Percentiles rank a stretch among this genome's conserved stretches.
phyloP scores from a whole-genome alignment of 2,329 filamentous ascomycete species.

The Sodiomyces alkalinus region DNA sequence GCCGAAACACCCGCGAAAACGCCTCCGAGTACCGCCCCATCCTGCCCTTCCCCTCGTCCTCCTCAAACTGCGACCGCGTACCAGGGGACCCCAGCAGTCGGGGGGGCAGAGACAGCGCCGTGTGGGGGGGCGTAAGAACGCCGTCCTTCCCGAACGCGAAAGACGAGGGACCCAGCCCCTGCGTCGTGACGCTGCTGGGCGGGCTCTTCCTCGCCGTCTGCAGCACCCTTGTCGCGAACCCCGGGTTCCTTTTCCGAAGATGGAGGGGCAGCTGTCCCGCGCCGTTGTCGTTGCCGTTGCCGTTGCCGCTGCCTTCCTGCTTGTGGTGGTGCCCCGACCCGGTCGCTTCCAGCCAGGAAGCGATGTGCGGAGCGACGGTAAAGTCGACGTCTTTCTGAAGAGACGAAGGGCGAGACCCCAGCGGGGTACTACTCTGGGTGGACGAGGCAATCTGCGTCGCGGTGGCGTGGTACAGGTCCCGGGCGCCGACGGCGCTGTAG shows the following conservation, averaged over 20 bases:
- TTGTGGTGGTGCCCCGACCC: too few relatives aligned
- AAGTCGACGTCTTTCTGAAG: constrained; percentile 5
- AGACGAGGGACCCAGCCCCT: not conserved
- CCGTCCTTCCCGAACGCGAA: not conserved
- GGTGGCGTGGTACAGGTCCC: constrained; percentile 13
- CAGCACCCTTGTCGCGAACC: constrained; percentile 6
- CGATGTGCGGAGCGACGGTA: too few relatives aligned
- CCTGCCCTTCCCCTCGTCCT: not conserved
- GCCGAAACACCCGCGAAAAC: constrained; percentile 5
- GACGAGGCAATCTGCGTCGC: constrained; percentile 10
- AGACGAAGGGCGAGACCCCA: too few relatives aligned
- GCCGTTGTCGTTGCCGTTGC: too few relatives aligned
- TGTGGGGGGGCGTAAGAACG: too few relatives aligned
- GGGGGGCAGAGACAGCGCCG: too few relatives aligned
- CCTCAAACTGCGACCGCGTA: not conserved
- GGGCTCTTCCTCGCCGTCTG: constrained; percentile 6
- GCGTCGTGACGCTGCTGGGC: constrained; percentile 5
- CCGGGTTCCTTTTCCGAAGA: constrained; percentile 4
- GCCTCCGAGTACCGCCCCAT: constrained; percentile 6
- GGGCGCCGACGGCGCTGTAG: constrained; percentile 6
- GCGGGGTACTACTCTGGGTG: not conserved
- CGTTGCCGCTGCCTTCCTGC: too few relatives aligned
- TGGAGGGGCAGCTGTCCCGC: too few relatives aligned
- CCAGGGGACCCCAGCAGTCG: too few relatives aligned
- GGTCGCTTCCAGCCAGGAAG: too few relatives aligned